Base-by-base conservation (phyloP, 768 basidiomycete genomes). In the Calocera cornea region DNA sequence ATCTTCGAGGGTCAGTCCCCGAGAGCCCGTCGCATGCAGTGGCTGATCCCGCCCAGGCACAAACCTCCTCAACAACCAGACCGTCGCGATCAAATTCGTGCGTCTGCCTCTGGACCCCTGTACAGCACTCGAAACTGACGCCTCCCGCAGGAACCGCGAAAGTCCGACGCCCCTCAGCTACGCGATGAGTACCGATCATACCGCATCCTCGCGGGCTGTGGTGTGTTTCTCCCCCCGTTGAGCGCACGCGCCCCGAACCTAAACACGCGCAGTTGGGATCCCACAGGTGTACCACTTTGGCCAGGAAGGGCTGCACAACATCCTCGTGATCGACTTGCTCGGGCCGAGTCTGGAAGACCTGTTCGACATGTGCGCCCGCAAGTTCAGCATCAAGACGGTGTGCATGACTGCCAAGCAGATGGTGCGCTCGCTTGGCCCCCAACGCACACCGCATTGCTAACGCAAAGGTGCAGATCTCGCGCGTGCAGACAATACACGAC, bases 261-360 rank as follows among this genome's bases (percentile, higher is more conserved):
- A 72, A n/a, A 34, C 66, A 19, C 41, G 16, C 71, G 66, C 78
- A 97, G 95, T 87, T 70, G 95, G 97, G 24, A 95, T 99, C 64
- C 95, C 95, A 31, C 95, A 98, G 80, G 97, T 99, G 77, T 97
- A 98, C 80, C 95, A 99, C 79, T 99, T 98, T 76, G 97, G 97
- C 63, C 95, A 97, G 79, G 97, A 99, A 78, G 97, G 81, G 16
- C 83, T 98, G 33, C 95, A 99, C 80, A 98, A 99, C 74, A 95
- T 99, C 71, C 86, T 99, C 69, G 95, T 99, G 71, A 98, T 99
- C 74, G 97, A 99, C 80, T 84, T 99, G 38, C 84, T 99, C 36
- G 97, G 97, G 1, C 95, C 95, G 12, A 94, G 90, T 76, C 77
- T 99, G 70, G 97, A 99, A 78, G 97, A 99, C 77, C 81, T 99